Evolutionary conservation across 108 stramenopile species (phyloP), one percentile per base, ranked within the genome.

Genomic region (Mediolabrus comicus): DNA sequence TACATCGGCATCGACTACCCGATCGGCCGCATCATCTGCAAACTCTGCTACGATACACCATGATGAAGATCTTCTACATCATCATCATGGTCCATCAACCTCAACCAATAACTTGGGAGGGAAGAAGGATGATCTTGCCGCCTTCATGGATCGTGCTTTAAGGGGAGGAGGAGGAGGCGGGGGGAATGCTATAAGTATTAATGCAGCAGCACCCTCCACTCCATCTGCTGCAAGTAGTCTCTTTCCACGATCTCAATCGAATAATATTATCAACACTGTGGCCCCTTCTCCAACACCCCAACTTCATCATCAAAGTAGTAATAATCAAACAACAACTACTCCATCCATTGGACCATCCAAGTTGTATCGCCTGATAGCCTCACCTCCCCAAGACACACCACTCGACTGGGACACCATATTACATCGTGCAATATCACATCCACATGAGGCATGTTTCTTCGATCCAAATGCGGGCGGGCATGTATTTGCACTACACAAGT

Each of bases 401-500:
- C 43, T 38, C 24, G 39, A 67, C 59, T 55, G 69, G 69, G 49
- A 43, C 55, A 22, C 55, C 19, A 63, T 76, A 0, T 62, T 76
- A 13, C 30, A 62, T 17, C 67, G 75, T 19, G 66, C 66, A 2
- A 22, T 22, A 11, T 61, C 67, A 0, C 67, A 76, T 14, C 75
- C 75, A 14, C 67, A 64, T 25, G 75, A 76, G 41, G 75, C 75
- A 16, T 76, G 75, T 56, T 60, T 61, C 54, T 76, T 68, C 39
- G 53, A 51, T 36, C 74, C 65, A 14, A 66, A 68, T 31, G 65
- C 65, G 9, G 74, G 74, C n/a, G 74, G 74, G 2, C 67, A 75
- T 29, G 74, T 75, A 30, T 75, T 68, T 11, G 74, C 74, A 8
- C 59, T 75, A 3, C 74, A 75, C 31, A 51, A 67, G 41, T 39